Base-by-base conservation (phyloP, 2,329 filamentous ascomycete genomes). In the Westerdykella sp. region DNA sequence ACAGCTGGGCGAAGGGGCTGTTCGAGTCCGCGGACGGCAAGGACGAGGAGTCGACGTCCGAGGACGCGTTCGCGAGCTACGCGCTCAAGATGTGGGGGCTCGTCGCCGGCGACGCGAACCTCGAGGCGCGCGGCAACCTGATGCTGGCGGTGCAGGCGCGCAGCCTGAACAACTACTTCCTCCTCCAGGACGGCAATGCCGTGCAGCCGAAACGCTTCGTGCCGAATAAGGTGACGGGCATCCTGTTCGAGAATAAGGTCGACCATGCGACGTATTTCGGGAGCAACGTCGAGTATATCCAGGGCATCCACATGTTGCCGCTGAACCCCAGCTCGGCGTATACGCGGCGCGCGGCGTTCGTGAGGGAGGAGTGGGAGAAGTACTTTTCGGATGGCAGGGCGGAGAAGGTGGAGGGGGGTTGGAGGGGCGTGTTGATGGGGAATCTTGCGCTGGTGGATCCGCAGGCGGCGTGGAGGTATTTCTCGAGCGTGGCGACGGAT, bases 81-180 rank as follows among this genome's bases (percentile, higher is more conserved):
- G 88, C 85, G 0, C 69, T 96, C 60, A 95, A 95, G 73, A 88
- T 97, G 83, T 97, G 93, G 93, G 93, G 91, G 3, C 76, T 75
- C 22, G 83, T 85, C 5, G 81, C 76, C 46, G 81, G 84, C 21
- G 84, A 97, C 68, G 67, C 71, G 4, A 83, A 85, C 57, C 83
- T 96, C 78, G 87, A 93, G 62, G 84, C 84, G 25, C 77, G 88
- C 51, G 63, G 85, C 9, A 91, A 93, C 56, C 70, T 98, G 40
- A 90, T 94, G 77, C 78, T 97, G 21, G 80, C 85, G 0, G 74
- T 97, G 37, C 79, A 90, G 51, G 75, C 82, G 3, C 81, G 91
- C 32, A 81, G 81, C 36, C 69, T 97, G 30, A 77, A 79, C 45
- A 77, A 81, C 49, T 97, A 97, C 71, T 97, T 95, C 70, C 77